Evolutionary conservation across 2,329 filamentous ascomycete genomes (phyloP).

Genomic region (Aspergillus sp.): DNA sequence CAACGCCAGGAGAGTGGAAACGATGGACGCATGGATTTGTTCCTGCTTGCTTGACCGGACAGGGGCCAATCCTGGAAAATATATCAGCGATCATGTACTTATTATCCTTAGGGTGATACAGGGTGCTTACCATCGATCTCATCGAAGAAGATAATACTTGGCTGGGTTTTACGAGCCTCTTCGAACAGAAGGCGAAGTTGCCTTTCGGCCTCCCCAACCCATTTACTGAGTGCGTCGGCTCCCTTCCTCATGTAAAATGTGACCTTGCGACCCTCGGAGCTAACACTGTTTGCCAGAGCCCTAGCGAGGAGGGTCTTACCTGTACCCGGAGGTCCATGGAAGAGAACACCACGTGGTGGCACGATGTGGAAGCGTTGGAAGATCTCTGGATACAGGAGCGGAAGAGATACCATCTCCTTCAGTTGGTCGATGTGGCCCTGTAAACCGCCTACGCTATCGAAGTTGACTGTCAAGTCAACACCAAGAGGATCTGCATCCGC

Average conservation of each 20-base stretch:
- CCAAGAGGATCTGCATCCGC: conserved; percentile 94
- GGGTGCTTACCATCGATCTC: conserved; percentile 78
- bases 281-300: conserved; percentile 87
- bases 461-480: conserved; percentile 88
- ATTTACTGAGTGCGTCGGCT: conserved; percentile 95
- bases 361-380: conserved; percentile 91
- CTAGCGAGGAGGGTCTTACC: conserved; percentile 96
- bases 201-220: conserved; percentile 97
- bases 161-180: conserved; percentile 91
- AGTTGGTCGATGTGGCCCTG: conserved; percentile 94
- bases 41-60: conserved; percentile 98
- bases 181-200: conserved; percentile 92
- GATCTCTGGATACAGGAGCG: conserved; percentile 89
- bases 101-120: neutral
- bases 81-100: neutral
- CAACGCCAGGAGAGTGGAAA: conserved; percentile 85
- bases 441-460: conserved; percentile 89
- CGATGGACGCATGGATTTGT: conserved; percentile 97
- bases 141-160: conserved; percentile 99
- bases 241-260: conserved; percentile 99
- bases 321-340: conserved; percentile 94
- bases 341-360: conserved; percentile 89
- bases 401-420: conserved; percentile 97
- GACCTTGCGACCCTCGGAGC: conserved; percentile 85
- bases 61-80: conserved; percentile 66